phyloP scores from a whole-genome alignment of 2,329 filamentous ascomycete species.

The Xylariaceae sp. region DNA sequence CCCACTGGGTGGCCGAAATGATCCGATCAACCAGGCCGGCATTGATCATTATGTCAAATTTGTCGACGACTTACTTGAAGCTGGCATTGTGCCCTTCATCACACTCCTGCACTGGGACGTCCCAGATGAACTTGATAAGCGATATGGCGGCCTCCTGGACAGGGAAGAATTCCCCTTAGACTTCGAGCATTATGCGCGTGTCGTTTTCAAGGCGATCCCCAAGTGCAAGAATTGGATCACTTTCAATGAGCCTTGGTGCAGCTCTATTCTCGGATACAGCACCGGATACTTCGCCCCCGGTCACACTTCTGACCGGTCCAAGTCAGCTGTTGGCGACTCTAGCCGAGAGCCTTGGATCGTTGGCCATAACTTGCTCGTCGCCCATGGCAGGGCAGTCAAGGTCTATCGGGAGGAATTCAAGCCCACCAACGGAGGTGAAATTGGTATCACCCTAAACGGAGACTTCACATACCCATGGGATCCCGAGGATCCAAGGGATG shows the following conservation, averaged over 20 bases:
- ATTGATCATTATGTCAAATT: constrained; percentile 79
- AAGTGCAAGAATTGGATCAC: constrained; percentile 89
- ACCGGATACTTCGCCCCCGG: constrained; percentile 80
- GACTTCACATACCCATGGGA: constrained; percentile 86
- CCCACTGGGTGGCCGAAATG: constrained; percentile 79
- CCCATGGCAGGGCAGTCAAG: constrained; percentile 80
- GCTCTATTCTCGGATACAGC: constrained; percentile 77
- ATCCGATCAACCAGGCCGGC: constrained; percentile 78
- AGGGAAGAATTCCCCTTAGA: constrained; percentile 81
- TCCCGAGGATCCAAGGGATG: constrained; percentile 70
- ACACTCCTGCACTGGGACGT: constrained; percentile 91
- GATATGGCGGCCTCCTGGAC: constrained; percentile 81
- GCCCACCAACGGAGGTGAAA: constrained; percentile 70
- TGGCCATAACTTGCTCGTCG: constrained; percentile 78
- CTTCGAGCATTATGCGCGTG: constrained; percentile 76
- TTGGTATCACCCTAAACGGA: constrained; percentile 87
- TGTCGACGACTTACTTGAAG: constrained; percentile 74
- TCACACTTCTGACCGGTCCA: constrained; percentile 74
- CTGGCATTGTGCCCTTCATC: constrained; percentile 78
- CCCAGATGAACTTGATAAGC: constrained; percentile 74
- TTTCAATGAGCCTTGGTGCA: constrained; percentile 90
- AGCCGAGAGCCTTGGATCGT: constrained; percentile 80
- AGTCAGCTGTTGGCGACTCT: constrained; percentile 72
- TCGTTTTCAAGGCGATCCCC: constrained; percentile 73
- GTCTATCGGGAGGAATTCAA: constrained; percentile 84